Evolutionary conservation across 306 rosid genomes (phyloP).

Genomic region (Sphenostylis stenocarpa): DNA sequence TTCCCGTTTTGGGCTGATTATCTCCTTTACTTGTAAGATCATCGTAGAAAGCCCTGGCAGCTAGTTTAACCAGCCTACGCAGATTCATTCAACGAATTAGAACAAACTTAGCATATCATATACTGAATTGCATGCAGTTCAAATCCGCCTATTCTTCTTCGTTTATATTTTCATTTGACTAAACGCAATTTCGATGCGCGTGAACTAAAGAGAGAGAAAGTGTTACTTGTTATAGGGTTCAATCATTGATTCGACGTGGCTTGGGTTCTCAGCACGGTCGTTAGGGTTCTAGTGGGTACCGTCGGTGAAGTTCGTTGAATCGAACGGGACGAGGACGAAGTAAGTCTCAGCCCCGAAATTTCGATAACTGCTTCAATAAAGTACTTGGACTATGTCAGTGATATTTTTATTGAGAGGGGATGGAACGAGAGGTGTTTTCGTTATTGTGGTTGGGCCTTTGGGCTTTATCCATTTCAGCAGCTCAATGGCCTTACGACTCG

Average conservation of each 20-base stretch:
- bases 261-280: neutral
- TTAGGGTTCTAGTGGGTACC: neutral
- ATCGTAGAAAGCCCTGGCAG: constrained; percentile 92
- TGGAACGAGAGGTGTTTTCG: neutral
- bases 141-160: neutral
- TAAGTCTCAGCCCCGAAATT: too few relatives aligned
- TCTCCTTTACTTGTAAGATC: constrained; percentile 86
- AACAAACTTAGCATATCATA: neutral
- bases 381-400: neutral
- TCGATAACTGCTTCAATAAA: neutral
- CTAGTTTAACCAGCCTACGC: constrained; percentile 78
- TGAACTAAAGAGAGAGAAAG: constrained; percentile 15
- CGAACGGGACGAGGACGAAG: neutral
- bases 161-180: neutral
- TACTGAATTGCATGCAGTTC: neutral
- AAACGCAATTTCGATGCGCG: neutral
- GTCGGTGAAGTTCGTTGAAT: neutral
- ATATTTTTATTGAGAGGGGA: neutral
- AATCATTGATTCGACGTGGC: constrained; percentile 27
- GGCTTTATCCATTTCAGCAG: neutral
- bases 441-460: neutral
- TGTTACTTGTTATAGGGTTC: constrained; percentile 66
- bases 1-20: constrained; percentile 85
- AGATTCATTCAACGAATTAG: neutral
- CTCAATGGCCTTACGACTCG: too few relatives aligned